Conservation (phyloP, 257 asterid species). For the Coffea canephora region DNA sequence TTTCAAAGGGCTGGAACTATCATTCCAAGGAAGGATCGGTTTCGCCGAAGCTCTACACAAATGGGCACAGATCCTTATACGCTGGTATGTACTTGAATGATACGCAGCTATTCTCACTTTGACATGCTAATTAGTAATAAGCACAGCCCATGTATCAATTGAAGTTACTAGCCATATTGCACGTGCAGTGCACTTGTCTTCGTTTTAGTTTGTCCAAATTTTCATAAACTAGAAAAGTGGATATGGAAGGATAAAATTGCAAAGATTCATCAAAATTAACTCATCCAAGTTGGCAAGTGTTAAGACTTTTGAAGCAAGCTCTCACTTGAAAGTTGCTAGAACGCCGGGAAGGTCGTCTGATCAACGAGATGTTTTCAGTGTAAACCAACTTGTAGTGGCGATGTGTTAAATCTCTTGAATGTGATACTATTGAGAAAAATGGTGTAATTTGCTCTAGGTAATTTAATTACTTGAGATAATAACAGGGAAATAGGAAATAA, state of each 20-base stretch:
- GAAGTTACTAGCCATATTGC: not conserved
- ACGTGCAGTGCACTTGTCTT: not conserved
- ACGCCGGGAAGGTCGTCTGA: not conserved
- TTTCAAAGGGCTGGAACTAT: conserved; percentile 95
- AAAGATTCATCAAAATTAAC: not conserved
- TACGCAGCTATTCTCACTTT: not conserved
- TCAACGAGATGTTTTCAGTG: not conserved
- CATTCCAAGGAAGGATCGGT: conserved; percentile 87
- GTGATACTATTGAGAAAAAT: not conserved
- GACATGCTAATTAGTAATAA: not conserved
- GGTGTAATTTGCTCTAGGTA: not conserved
- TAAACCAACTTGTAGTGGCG: not conserved
- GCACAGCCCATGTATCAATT: not conserved
- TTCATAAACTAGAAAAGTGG: not conserved
- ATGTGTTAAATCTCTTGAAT: not conserved
- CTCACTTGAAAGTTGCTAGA: not conserved
- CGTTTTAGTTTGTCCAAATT: not conserved
- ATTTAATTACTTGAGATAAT: not conserved
- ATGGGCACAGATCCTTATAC: conserved; percentile 96
- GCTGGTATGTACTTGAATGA: conserved; percentile 50
- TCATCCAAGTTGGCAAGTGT: not conserved
- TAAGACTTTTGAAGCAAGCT: not conserved
- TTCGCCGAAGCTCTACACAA: conserved; percentile 89
- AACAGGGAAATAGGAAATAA: not conserved
- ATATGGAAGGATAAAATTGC: not conserved